Conservation (phyloP, 345 rosid genomes). For the Acer saccharum region DNA sequence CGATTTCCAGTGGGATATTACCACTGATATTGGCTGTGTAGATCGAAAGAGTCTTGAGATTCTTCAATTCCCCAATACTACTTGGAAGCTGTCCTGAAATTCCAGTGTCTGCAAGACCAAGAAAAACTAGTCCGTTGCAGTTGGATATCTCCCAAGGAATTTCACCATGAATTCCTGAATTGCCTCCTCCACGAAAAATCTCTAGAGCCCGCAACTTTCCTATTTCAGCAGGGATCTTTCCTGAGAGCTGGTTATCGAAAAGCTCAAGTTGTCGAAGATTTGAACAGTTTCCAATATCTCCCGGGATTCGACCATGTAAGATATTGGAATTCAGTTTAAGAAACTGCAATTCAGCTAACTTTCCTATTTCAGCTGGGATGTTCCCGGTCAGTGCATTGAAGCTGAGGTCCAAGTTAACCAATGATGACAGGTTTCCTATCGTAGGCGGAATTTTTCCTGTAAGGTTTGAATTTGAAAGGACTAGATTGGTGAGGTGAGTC, state of each 20-base stretch:
- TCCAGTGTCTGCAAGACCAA: constrained; percentile 75
- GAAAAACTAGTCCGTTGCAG: constrained; percentile 44
- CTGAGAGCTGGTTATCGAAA: constrained; percentile 62
- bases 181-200: constrained; percentile 68
- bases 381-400: constrained; percentile 53
- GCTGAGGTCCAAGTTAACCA: constrained; percentile 61
- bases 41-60: constrained; percentile 57
- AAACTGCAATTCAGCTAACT: constrained; percentile 32
- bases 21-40: constrained; percentile 68
- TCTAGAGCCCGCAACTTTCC: constrained; percentile 44
- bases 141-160: constrained; percentile 60
- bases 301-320: constrained; percentile 47
- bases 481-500: constrained; percentile 42
- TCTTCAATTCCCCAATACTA: constrained; percentile 55
- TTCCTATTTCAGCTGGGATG: constrained; percentile 58
- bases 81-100: constrained; percentile 58
- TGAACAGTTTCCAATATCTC: constrained; percentile 52
- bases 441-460: constrained; percentile 55
- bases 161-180: constrained; percentile 54
- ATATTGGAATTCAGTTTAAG: constrained; percentile 54
- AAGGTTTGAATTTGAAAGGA: constrained; percentile 54
- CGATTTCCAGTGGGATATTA: constrained; percentile 51
- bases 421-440: constrained; percentile 52
- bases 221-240: constrained; percentile 55
- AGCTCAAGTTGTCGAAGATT: constrained; percentile 52